phyloP scores from a whole-genome alignment of 257 asterid genomes.

The Voacanga thouarsii region DNA sequence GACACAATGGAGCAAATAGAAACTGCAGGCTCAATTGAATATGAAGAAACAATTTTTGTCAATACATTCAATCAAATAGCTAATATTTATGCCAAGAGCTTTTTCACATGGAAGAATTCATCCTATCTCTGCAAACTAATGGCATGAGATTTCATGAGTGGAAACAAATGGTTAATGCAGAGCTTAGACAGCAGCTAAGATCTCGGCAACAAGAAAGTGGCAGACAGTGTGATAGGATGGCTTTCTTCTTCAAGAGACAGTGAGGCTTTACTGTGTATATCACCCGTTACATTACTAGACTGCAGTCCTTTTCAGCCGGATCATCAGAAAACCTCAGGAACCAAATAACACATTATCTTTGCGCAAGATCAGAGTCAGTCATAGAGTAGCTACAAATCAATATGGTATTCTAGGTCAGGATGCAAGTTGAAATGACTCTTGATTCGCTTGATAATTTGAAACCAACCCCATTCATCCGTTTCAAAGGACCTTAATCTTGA shows the following conservation, averaged over 20 bases:
- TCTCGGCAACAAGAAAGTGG: neutral
- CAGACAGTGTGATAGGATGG: neutral
- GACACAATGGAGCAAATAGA: neutral
- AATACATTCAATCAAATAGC: neutral
- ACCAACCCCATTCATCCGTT: neutral
- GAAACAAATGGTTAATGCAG: neutral
- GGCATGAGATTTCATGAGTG: neutral
- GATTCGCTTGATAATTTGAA: neutral
- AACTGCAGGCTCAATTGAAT: neutral
- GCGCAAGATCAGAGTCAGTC: neutral
- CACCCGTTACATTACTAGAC: neutral
- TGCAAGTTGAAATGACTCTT: neutral
- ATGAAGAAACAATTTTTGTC: neutral
- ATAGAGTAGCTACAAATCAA: neutral
- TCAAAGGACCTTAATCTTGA: neutral
- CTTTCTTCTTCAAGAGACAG: neutral
- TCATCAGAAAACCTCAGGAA: neutral
- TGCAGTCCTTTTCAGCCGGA: neutral
- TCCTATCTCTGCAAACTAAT: conserved; percentile 4
- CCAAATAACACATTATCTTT: neutral
- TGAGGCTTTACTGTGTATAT: neutral
- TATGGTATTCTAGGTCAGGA: too few species aligned
- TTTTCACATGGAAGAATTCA: neutral
- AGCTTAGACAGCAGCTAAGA: neutral
- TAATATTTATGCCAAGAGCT: conserved; percentile 2